Evolutionary conservation across 176 grass and related monocot species (phyloP).

Genomic region (Aegilops speltoides): DNA sequence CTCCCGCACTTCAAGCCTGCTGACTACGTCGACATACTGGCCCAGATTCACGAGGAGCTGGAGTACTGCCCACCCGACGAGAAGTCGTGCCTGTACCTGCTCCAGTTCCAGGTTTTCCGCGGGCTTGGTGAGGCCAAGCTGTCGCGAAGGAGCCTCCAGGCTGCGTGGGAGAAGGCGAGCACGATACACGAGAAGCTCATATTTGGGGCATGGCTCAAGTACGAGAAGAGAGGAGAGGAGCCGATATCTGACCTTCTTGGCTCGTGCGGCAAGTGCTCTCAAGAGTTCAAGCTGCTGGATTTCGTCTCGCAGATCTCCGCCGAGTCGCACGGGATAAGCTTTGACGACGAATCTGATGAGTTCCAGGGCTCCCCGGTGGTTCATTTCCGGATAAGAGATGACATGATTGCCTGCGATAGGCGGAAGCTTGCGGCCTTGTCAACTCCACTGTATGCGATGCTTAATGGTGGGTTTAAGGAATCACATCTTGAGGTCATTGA

Average conservation of each 20-base stretch:
- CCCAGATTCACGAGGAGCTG: conserved; percentile 92
- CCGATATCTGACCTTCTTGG: conserved; percentile 79
- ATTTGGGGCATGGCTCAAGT: conserved; percentile 88
- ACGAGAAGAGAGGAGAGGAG: conserved; percentile 91
- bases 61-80: conserved; percentile 69
- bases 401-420: conserved; percentile 83
- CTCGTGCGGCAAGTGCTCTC: conserved; percentile 85
- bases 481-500: conserved; percentile 88
- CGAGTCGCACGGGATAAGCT: conserved; percentile 30
- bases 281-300: conserved; percentile 89
- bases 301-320: conserved; percentile 65
- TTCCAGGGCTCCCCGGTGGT: conserved; percentile 55
- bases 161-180: conserved; percentile 85
- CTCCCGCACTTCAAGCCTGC: conserved; percentile 79
- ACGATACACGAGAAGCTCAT: conserved; percentile 93
- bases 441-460: conserved; percentile 83
- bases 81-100: conserved; percentile 69
- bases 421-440: conserved; percentile 81
- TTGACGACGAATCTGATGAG: conserved; percentile 15
- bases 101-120: conserved; percentile 86
- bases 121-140: conserved; percentile 90
- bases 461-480: conserved; percentile 88
- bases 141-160: conserved; percentile 68
- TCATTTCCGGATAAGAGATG: conserved; percentile 70
- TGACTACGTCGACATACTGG: conserved; percentile 78